Conservation (phyloP, 371 early-diverging fungal genomes). For the Saksenaea oblongispora region DNA sequence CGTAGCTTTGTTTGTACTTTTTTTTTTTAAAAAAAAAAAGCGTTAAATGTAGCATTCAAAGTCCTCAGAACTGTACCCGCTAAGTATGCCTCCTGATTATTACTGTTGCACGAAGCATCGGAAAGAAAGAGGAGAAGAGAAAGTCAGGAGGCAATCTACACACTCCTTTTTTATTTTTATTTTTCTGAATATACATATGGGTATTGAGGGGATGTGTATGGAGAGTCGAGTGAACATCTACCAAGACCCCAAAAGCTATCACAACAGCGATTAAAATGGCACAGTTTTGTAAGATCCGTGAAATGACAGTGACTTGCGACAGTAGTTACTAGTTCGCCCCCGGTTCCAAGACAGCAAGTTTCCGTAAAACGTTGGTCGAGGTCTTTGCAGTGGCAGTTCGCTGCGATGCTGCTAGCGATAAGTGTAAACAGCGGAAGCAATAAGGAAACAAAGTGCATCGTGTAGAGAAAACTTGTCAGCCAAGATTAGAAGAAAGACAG, state of each 20-base stretch:
- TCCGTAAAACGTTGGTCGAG: conserved; percentile 11
- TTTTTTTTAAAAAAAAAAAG: too few relatives aligned
- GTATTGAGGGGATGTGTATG: not conserved
- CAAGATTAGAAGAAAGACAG: too few relatives aligned
- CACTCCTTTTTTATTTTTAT: not conserved
- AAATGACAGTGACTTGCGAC: conserved; percentile 17
- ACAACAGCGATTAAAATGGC: conserved; percentile 24
- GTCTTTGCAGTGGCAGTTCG: conserved; percentile 22
- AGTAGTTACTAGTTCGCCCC: conserved; percentile 15
- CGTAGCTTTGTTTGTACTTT: too few relatives aligned
- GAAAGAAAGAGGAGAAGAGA: conserved; percentile 9
- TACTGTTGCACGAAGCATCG: too few relatives aligned
- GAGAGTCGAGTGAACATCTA: conserved; percentile 10
- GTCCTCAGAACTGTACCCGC: too few relatives aligned
- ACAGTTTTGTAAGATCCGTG: conserved; percentile 9
- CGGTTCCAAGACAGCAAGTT: conserved; percentile 17
- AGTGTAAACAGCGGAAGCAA: not conserved
- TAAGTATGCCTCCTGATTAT: too few relatives aligned
- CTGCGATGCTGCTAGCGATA: not conserved
- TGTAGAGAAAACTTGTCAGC: not conserved
- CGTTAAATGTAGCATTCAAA: too few relatives aligned
- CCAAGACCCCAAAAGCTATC: conserved; percentile 18
- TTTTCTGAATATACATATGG: not conserved
- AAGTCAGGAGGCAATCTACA: too few relatives aligned
- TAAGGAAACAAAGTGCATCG: not conserved